Evolutionary conservation across 2,329 filamentous ascomycete species (phyloP), one percentile per base, ranked within the genome.

Genomic region (Aspergillus fructus): DNA sequence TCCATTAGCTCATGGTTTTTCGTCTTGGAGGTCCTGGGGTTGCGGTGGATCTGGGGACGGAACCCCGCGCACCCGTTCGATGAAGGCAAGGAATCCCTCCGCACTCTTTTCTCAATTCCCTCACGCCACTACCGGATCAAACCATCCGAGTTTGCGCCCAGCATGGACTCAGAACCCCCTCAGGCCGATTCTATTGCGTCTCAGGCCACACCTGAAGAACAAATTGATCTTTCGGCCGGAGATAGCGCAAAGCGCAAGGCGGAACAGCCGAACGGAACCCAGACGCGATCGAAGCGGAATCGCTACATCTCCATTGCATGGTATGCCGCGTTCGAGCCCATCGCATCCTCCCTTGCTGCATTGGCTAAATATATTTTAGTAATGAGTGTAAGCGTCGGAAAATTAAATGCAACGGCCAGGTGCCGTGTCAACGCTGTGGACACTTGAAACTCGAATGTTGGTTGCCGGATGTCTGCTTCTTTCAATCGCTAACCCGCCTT

Each of bases 251-350:
- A 78, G 69, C 71, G 75, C 66, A 77, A 76, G 62, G 74, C 74
- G 68, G 75, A 77, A 71, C 70, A 70, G 51, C 60, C 64, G 63
- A 75, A 72, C 73, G 75, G 75, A 73, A 76, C 76, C 15, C 81
- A 81, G 55, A 79, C 79, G 63, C 79, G 84, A 63, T 79, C 84
- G 63, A 87, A 87, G 78, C 80, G 85, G 70, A 87, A 86, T 75
- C 81, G 85, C 63, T 88, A 88, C 71, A 87, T 87, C 63, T 86
- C 84, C 27, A 86, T 88, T 64, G 85, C 85, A 51, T 88, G 85
- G 83, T 85, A 77, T 69, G 78, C 58, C 59, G 61, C 53, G 48
- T 54, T 37, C 34, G 34, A 37, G 17, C 49, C 47, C 47, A 48
- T 48, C 49, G 46, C 21, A 45, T 53, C 49, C 30, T 7, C 42